Percentiles rank a stretch among this genome's conserved stretches.
phyloP scores from a whole-genome alignment of 768 basidiomycete species.

The Lactarius trivialis region DNA sequence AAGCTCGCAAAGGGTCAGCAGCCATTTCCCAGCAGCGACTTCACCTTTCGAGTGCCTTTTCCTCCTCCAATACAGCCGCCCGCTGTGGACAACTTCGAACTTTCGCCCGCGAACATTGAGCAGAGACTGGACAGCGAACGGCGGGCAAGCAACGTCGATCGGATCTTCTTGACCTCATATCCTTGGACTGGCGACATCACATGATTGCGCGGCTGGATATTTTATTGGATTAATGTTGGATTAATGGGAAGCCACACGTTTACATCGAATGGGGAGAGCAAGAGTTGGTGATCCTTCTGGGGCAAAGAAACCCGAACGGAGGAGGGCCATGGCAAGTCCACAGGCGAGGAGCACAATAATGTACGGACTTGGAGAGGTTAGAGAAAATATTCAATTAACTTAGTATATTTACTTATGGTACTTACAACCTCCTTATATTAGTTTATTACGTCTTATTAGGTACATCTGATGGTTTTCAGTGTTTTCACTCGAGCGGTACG shows the following conservation, averaged over 20 bases:
- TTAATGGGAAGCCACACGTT: background rate
- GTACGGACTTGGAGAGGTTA: background rate
- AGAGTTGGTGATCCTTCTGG: background rate
- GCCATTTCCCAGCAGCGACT: background rate
- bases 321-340: background rate
- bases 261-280: background rate
- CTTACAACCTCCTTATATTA: conserved; percentile 15
- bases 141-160: conserved; percentile 5
- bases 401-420: conserved; percentile 13
- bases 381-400: conserved; percentile 7
- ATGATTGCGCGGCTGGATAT: background rate
- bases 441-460: background rate
- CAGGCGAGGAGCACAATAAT: background rate
- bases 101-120: background rate
- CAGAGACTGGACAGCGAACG: background rate
- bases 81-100: background rate
- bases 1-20: conserved; percentile 7
- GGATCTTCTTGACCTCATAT: conserved; percentile 3
- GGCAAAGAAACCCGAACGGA: background rate
- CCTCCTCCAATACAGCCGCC: conserved; percentile 3
- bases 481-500: too few species aligned
- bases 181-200: conserved; percentile 5
- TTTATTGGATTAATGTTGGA: conserved; percentile 1
- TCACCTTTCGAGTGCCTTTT: conserved; percentile 3
- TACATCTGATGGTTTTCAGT: background rate